Conservation (phyloP, 352 stramenopile species). For the Globisporangium parvum region DNA sequence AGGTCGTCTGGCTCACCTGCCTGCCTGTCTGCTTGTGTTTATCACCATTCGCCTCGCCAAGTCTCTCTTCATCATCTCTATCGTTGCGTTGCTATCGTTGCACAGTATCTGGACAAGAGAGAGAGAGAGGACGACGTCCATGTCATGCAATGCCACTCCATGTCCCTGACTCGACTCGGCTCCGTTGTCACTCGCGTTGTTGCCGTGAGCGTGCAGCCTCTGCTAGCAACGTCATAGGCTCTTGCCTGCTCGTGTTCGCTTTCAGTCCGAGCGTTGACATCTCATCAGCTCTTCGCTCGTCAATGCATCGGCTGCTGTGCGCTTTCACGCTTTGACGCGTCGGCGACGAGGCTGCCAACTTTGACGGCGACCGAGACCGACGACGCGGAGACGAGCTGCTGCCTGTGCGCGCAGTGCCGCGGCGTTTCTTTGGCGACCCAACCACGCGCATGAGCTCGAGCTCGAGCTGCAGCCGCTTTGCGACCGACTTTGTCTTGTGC, state of each 20-base stretch:
- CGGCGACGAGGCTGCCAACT: not conserved
- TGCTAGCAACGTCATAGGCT: constrained; percentile 4
- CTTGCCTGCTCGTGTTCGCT: not conserved
- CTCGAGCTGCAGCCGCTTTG: constrained; percentile 25
- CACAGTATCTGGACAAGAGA: not conserved
- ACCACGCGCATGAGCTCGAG: constrained; percentile 30
- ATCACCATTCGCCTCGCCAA: not conserved
- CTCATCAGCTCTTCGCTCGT: not conserved
- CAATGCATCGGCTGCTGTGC: not conserved
- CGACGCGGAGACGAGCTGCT: not conserved
- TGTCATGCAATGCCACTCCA: too few species aligned
- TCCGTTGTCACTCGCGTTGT: not conserved
- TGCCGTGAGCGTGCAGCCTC: not conserved
- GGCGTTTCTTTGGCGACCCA: constrained; percentile 9
- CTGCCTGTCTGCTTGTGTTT: too few species aligned
- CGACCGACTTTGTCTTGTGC: constrained; percentile 13
- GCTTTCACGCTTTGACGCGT: not conserved
- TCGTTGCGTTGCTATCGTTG: not conserved
- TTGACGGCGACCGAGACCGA: constrained; percentile 6
- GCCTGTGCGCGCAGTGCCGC: not conserved
- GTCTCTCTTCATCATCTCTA: not conserved
- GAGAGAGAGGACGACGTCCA: too few species aligned
- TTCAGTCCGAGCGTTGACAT: not conserved
- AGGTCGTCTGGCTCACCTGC: too few species aligned
- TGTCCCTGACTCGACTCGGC: not conserved